Conservation (phyloP, 129 eudicot species). For the Pittosporum tobira region DNA sequence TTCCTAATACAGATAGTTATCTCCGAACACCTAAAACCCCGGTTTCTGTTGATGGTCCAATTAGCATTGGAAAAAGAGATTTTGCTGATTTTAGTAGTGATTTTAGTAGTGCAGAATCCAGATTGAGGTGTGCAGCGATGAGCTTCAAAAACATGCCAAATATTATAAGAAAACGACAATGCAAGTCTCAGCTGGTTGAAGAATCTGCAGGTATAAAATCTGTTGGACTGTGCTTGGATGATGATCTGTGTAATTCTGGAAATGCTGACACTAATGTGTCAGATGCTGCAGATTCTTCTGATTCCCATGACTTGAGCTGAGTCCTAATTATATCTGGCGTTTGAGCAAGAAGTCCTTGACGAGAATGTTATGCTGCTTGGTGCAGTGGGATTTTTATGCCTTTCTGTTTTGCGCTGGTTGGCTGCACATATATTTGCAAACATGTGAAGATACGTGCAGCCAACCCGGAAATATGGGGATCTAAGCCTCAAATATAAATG, state of each 20-base stretch:
- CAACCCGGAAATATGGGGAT: no score
- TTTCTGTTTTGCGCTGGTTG: background rate
- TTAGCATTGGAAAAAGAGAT: background rate
- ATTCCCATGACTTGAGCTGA: background rate
- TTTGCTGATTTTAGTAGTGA: background rate
- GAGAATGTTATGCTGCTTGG: background rate
- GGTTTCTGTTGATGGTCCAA: background rate
- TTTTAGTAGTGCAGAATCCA: background rate
- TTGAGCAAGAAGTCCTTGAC: background rate
- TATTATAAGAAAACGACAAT: constrained; percentile 24
- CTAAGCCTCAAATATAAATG: no score
- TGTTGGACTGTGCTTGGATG: constrained; percentile 1
- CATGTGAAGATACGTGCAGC: background rate
- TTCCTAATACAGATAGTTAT: constrained; percentile 18
- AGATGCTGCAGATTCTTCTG: background rate
- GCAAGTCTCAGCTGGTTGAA: background rate
- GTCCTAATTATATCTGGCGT: constrained; percentile 1
- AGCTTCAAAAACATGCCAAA: constrained; percentile 24
- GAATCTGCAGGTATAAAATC: background rate
- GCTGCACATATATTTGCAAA: background rate
- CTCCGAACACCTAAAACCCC: constrained; percentile 6
- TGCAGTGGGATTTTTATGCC: background rate
- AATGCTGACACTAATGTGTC: background rate
- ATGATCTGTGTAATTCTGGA: background rate
- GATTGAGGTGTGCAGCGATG: constrained; percentile 19